phyloP scores from a whole-genome alignment of 352 stramenopile species.

The Lagenidium giganteum region DNA sequence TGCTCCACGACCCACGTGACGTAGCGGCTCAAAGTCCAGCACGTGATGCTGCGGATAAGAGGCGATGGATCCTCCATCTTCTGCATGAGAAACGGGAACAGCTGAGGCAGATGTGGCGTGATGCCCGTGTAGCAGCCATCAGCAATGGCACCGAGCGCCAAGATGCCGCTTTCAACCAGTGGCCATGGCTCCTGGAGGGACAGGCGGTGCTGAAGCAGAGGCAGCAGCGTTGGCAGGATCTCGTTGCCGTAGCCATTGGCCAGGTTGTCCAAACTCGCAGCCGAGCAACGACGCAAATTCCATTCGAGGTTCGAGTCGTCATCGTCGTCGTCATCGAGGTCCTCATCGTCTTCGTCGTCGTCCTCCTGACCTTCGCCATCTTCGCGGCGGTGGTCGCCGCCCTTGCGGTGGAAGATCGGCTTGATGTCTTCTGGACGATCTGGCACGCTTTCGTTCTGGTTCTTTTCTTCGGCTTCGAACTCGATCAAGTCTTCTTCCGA shows the following conservation, averaged over 20 bases:
- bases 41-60: slow-evolving; percentile 92
- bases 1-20: slow-evolving; percentile 90
- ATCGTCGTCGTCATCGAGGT: slow-evolving; percentile 86
- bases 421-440: slow-evolving; percentile 91
- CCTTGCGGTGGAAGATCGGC: slow-evolving; percentile 76
- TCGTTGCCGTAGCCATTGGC: slow-evolving; percentile 90
- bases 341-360: slow-evolving; percentile 86
- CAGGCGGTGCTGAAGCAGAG: slow-evolving; percentile 89
- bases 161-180: slow-evolving; percentile 93
- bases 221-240: slow-evolving; percentile 91
- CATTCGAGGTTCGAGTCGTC: slow-evolving; percentile 94
- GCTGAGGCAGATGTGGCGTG: slow-evolving; percentile 83
- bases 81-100: slow-evolving; percentile 94
- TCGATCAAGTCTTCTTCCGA: slow-evolving; percentile 88
- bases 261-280: slow-evolving; percentile 93
- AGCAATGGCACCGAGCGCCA: slow-evolving; percentile 94
- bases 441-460: slow-evolving; percentile 80
- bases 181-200: slow-evolving; percentile 89
- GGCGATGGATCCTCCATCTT: slow-evolving; percentile 87
- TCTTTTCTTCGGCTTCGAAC: slow-evolving; percentile 89
- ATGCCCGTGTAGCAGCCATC: slow-evolving; percentile 93
- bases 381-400: slow-evolving; percentile 25
- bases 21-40: slow-evolving; percentile 94
- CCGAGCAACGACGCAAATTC: slow-evolving; percentile 94
- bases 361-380: slow-evolving; percentile 28